Conservation (phyloP, 768 basidiomycete species). For the Rhodotorula sphaerocarpa region DNA sequence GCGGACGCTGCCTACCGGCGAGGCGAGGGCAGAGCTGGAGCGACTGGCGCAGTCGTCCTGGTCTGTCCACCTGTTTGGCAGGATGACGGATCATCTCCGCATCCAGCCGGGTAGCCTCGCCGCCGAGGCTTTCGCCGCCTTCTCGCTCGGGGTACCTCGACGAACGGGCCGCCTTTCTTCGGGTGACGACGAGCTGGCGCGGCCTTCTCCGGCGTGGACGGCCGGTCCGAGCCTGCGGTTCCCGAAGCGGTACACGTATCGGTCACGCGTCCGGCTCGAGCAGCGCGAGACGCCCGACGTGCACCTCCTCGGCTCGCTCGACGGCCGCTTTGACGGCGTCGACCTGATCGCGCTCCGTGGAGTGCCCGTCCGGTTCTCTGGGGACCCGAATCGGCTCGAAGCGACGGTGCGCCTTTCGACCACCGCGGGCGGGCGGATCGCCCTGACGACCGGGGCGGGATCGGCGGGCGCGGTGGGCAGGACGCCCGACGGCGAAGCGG, state of each 20-base stretch:
- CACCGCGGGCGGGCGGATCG: not conserved
- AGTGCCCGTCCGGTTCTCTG: not conserved
- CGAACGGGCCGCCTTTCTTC: conserved; percentile 12
- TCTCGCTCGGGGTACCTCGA: conserved; percentile 17
- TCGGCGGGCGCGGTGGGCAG: not conserved
- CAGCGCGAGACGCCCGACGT: conserved; percentile 6
- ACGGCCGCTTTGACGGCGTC: conserved; percentile 27
- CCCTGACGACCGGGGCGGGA: not conserved
- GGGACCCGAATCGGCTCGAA: too few relatives aligned
- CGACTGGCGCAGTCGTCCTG: conserved; percentile 9
- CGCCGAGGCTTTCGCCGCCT: conserved; percentile 22
- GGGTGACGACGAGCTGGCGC: conserved; percentile 6
- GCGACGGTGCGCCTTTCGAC: conserved; percentile 8
- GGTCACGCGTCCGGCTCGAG: conserved; percentile 1
- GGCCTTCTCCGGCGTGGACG: too few relatives aligned
- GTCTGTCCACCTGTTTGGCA: conserved; percentile 31
- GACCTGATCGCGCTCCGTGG: conserved; percentile 27
- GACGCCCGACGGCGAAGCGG: conserved; percentile 4
- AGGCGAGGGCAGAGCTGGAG: conserved; percentile 9
- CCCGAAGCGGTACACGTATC: conserved; percentile 15
- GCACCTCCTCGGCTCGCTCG: conserved; percentile 17
- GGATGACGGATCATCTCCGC: conserved; percentile 31
- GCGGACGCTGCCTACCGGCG: conserved; percentile 8
- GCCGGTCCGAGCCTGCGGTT: not conserved
- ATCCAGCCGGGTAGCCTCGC: conserved; percentile 26